Evolutionary conservation across 164 flowering plant genomes (phyloP).

Genomic region (Cinnamomum chago): DNA sequence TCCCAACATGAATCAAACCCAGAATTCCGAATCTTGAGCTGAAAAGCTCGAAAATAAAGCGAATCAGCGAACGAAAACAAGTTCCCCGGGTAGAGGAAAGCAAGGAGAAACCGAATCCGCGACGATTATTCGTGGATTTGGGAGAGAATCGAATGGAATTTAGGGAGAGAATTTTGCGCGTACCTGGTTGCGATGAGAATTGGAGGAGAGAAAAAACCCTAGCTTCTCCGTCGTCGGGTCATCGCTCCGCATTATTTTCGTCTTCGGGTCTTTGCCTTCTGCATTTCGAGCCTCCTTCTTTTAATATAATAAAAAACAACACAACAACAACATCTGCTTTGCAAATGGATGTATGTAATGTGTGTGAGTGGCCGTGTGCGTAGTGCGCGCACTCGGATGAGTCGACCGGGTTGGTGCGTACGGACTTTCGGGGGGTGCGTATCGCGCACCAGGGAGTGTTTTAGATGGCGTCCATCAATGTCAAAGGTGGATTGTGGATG

Average conservation of each 20-base stretch:
- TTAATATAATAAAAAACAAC: no score
- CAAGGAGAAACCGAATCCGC: not conserved
- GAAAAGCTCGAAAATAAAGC: not conserved
- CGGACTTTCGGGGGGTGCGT: not conserved
- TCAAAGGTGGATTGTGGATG: no score
- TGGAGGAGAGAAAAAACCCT: constrained; percentile 31
- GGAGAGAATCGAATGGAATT: not conserved
- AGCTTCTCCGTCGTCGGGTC: constrained; percentile 44
- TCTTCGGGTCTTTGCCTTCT: constrained; percentile 2
- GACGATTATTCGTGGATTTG: not conserved
- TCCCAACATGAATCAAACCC: not conserved
- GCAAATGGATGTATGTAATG: not conserved
- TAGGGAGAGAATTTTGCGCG: not conserved
- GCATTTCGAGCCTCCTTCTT: constrained; percentile 2
- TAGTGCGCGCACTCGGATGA: not conserved
- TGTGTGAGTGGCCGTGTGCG: not conserved
- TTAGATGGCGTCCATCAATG: no score
- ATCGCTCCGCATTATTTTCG: constrained; percentile 34
- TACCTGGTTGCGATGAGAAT: not conserved
- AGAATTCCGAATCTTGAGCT: not conserved
- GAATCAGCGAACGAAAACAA: not conserved
- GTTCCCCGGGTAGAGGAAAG: not conserved
- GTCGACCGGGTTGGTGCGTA: not conserved
- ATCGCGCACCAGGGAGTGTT: not conserved
- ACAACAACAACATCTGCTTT: no score